phyloP scores from a whole-genome alignment of 345 rosid genomes.

The Hirschfeldia incana region DNA sequence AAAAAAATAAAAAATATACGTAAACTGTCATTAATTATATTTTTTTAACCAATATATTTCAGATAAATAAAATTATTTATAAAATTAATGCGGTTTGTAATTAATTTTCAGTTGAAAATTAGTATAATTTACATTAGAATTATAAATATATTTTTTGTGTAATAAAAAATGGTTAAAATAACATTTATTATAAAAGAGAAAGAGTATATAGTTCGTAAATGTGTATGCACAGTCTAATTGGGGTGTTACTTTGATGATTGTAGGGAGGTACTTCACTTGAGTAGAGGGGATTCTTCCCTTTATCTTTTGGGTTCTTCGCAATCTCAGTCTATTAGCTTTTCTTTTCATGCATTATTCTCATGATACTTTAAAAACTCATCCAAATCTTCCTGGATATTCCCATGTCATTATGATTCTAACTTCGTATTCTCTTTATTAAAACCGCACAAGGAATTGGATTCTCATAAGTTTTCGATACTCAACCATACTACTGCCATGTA shows the following conservation, averaged over 20 bases:
- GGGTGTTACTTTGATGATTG: slow-evolving; percentile 39
- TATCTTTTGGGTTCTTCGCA: slow-evolving; percentile 41
- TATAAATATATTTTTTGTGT: too few species aligned
- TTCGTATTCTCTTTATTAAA: slow-evolving; percentile 38
- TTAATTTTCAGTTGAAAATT: too few species aligned
- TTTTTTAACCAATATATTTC: too few species aligned
- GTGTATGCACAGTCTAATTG: not conserved
- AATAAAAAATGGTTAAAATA: too few species aligned
- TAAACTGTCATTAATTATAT: too few species aligned
- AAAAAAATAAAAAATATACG: too few species aligned
- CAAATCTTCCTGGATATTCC: slow-evolving; percentile 43
- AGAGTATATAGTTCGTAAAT: not conserved
- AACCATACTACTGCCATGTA: slow-evolving; percentile 9
- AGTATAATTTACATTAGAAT: too few species aligned
- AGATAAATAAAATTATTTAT: too few species aligned
- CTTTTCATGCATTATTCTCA: slow-evolving; percentile 42
- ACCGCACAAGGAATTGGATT: slow-evolving; percentile 34
- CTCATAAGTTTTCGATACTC: slow-evolving; percentile 32
- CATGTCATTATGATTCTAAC: slow-evolving; percentile 32
- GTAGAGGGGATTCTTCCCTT: slow-evolving; percentile 37
- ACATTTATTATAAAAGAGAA: not conserved
- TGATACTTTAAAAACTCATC: slow-evolving; percentile 33
- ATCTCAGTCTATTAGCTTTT: slow-evolving; percentile 36
- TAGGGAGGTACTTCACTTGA: slow-evolving; percentile 36
- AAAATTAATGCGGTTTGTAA: too few species aligned